Evolutionary conservation across 768 basidiomycete genomes (phyloP).

Genomic region (Pisolithus microcarpus): DNA sequence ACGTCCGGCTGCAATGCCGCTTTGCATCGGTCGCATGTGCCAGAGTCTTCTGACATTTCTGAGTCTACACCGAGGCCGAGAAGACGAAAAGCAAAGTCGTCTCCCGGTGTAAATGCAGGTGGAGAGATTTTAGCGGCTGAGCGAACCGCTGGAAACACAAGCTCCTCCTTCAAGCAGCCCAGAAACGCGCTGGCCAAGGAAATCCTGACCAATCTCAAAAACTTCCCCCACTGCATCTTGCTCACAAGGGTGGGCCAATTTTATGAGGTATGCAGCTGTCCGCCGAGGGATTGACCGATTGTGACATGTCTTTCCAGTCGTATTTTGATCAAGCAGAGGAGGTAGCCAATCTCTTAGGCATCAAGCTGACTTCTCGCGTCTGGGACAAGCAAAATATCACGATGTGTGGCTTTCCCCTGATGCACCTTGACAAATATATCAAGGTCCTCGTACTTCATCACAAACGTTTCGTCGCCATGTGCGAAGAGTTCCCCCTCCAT

Average conservation of each 20-base stretch:
- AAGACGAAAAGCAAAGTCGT: not conserved
- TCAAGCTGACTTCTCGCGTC: conserved; percentile 73
- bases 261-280: conserved; percentile 63
- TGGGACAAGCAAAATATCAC: conserved; percentile 64
- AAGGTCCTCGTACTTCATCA: conserved; percentile 80
- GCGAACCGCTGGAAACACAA: not conserved
- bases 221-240: conserved; percentile 83
- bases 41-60: not conserved
- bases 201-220: conserved; percentile 62
- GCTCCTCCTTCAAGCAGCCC: conserved; percentile 19
- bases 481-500: conserved; percentile 76
- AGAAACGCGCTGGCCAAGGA: conserved; percentile 55
- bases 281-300: conserved; percentile 1
- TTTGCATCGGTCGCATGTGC: not conserved
- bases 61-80: not conserved
- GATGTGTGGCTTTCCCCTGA: conserved; percentile 89
- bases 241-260: conserved; percentile 92
- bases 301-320: conserved; percentile 45
- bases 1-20: not conserved
- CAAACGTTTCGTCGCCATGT: conserved; percentile 83
- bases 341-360: conserved; percentile 68
- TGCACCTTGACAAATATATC: conserved; percentile 80
- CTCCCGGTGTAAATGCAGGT: too few species aligned
- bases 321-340: conserved; percentile 88
- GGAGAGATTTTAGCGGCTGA: too few species aligned